Evolutionary conservation across 2,329 filamentous ascomycete species (phyloP), one percentile per base, ranked within the genome.

Genomic region (Botryotinia globosa): DNA sequence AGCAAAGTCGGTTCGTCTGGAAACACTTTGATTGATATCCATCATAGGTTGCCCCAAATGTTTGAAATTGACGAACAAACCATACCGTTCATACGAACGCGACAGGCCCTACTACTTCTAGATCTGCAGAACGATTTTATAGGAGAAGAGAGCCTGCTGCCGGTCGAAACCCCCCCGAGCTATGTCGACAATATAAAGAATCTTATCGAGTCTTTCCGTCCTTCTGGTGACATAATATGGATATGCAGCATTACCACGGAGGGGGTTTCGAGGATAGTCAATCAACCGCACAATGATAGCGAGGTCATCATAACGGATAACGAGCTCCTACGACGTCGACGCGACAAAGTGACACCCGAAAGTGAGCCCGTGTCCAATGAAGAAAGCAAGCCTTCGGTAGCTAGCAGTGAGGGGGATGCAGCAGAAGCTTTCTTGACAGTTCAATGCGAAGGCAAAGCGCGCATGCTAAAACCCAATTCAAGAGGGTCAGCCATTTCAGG

Each of bases 111-210:
- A 61, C 85, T 98, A 32, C 84, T 97, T 29, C 86, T 98, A 75
- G 95, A 97, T 79, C 88, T 97, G 51, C 96, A 98, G 80, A 94
- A 97, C 78, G 95, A 98, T 81, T 97, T 98, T 79, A 83, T 97
- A 73, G 86, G 89, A 10, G 83, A 88, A 1, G 86, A 89, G 68
- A 92, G 92, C 71, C 87, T 89, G 39, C 82, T 98, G 32, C 87
- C 89, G 20, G 88, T 94, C 68, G 84, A 84, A 51, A 86, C 88
- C 61, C 89, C 90, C 4, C 82, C 87, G 6, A 88, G 88, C 16
- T 93, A 94, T 74, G 81, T 96, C 62, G 85, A 91, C 56, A 89
- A 88, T 42, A 87, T 94, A 59, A 83, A 89, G 32, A 82, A 86
- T 10, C 84, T 98, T 3, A 90, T 91, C 59, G 87, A 87, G 18